Conservation (phyloP, 2,329 filamentous ascomycete species). For the Botrytis fragariae region DNA sequence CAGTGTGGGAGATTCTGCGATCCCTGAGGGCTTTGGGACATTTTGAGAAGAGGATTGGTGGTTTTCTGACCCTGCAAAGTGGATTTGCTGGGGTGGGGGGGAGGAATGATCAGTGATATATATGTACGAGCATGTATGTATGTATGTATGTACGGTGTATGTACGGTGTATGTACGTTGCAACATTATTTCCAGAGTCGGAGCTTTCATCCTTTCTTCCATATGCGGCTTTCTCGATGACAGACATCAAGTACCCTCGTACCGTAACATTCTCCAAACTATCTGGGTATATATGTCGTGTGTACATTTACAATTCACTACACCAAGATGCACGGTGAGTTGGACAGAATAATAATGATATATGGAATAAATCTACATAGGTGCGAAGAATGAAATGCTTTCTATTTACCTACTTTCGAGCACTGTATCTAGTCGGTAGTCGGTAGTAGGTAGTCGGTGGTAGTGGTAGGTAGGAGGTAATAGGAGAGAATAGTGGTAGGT, state of each 20-base stretch:
- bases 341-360: neutral
- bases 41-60: neutral
- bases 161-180: neutral
- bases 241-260: neutral
- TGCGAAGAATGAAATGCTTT: neutral
- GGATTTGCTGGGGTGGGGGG: neutral
- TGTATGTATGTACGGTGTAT: neutral
- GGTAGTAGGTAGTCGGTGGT: too few relatives aligned
- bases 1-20: conserved; percentile 16
- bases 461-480: too few relatives aligned
- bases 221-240: neutral
- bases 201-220: conserved; percentile 1
- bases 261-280: neutral
- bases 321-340: conserved; percentile 11
- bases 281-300: neutral
- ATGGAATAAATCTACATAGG: neutral
- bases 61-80: neutral
- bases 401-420: neutral
- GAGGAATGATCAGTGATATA: neutral
- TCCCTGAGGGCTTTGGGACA: conserved; percentile 16
- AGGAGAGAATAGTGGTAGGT: too few relatives aligned
- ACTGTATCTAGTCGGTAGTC: neutral
- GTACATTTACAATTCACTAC: neutral
- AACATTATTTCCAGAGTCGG: neutral
- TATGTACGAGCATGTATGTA: neutral